Evolutionary conservation across 129 eudicot genomes (phyloP).

Genomic region (Helianthus tuberosus): DNA sequence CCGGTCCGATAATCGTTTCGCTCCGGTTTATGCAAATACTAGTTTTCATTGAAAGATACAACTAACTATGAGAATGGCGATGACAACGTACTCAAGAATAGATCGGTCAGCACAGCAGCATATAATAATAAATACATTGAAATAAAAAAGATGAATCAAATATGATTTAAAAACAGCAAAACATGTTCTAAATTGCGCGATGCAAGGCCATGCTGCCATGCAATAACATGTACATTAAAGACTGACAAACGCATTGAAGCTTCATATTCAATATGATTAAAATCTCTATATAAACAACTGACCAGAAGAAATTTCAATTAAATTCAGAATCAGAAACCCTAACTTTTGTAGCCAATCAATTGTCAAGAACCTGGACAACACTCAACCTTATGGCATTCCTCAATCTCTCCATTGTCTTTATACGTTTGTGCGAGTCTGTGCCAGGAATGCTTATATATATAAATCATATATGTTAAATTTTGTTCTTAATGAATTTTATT

Average conservation of each 20-base stretch:
- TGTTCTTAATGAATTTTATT: not conserved
- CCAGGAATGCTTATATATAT: conserved; percentile 12
- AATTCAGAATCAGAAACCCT: conserved; percentile 14
- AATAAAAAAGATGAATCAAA: not conserved
- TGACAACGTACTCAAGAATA: too few relatives aligned
- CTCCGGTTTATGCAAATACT: too few relatives aligned
- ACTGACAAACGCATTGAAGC: conserved; percentile 9
- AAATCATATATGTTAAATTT: not conserved
- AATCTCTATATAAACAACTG: not conserved
- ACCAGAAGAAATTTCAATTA: not conserved
- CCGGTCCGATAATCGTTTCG: too few relatives aligned
- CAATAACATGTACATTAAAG: not conserved
- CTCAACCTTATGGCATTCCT: conserved; percentile 34
- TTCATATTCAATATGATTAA: conserved; percentile 4
- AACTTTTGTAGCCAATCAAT: conserved; percentile 28
- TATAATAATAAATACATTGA: too few relatives aligned
- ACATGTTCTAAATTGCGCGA: conserved; percentile 10
- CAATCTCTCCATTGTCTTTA: conserved; percentile 27
- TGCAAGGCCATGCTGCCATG: conserved; percentile 11
- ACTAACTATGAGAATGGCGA: too few relatives aligned
- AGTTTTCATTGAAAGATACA: too few relatives aligned
- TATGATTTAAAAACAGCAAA: not conserved
- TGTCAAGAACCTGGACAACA: conserved; percentile 23
- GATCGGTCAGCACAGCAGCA: too few relatives aligned
- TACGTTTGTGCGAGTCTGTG: conserved; percentile 33